Evolutionary conservation across 2,329 filamentous ascomycete genomes (phyloP).

Genomic region (Bipolaris zeicola): DNA sequence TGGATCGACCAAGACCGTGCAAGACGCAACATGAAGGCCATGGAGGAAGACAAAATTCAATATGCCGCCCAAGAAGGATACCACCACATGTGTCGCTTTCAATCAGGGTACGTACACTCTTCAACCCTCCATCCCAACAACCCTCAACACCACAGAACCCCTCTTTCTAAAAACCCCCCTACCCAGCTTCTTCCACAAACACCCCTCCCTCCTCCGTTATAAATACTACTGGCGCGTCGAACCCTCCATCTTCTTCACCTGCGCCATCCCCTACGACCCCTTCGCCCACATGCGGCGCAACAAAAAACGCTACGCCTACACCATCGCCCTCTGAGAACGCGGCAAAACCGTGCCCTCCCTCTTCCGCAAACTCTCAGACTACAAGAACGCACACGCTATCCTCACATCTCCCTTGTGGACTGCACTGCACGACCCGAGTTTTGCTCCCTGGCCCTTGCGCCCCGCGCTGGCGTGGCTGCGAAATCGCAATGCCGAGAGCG

Average conservation of each 20-base stretch:
- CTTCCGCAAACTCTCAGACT: constrained; percentile 25
- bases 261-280: constrained; percentile 93
- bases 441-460: constrained; percentile 25
- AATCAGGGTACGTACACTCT: constrained; percentile 50
- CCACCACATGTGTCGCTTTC: constrained; percentile 98
- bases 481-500: constrained; percentile 73
- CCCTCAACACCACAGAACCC: too few relatives aligned
- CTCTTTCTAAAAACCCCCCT: background rate
- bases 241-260: constrained; percentile 96
- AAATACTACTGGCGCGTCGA: constrained; percentile 98
- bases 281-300: constrained; percentile 92
- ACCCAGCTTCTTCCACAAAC: constrained; percentile 79
- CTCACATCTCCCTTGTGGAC: constrained; percentile 21
- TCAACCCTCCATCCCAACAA: too few relatives aligned
- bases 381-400: constrained; percentile 13
- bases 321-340: constrained; percentile 91
- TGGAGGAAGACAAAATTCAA: constrained; percentile 79
- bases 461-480: constrained; percentile 10
- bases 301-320: constrained; percentile 97
- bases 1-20: constrained; percentile 58
- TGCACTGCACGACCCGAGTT: constrained; percentile 19
- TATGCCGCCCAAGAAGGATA: constrained; percentile 85
- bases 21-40: constrained; percentile 73
- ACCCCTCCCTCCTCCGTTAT: constrained; percentile 77
- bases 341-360: constrained; percentile 78